phyloP scores from a whole-genome alignment of 2,329 filamentous ascomycete genomes.

The Tolypocladium sp. region DNA sequence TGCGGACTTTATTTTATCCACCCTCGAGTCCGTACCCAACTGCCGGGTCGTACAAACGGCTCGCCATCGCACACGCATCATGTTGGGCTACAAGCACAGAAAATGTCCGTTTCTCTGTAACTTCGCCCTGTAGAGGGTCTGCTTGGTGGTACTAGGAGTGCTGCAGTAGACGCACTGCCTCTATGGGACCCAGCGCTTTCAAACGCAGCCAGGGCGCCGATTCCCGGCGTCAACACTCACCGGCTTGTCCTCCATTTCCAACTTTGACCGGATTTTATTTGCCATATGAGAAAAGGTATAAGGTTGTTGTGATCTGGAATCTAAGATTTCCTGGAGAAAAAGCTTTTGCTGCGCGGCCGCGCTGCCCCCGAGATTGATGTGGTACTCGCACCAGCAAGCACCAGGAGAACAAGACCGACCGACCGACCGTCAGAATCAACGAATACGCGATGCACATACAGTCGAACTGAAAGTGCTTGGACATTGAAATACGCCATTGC shows the following conservation, averaged over 20 bases:
- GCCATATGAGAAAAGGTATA: too few relatives aligned
- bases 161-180: not conserved
- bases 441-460: too few relatives aligned
- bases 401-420: too few relatives aligned
- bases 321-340: too few relatives aligned
- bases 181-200: not conserved
- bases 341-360: too few relatives aligned
- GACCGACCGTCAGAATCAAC: too few relatives aligned
- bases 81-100: not conserved
- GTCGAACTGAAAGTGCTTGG: too few relatives aligned
- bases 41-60: not conserved
- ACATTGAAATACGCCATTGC: too few relatives aligned
- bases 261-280: not conserved
- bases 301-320: too few relatives aligned
- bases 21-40: not conserved
- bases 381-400: too few relatives aligned
- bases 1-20: not conserved
- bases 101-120: rapidly evolving
- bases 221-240: not conserved
- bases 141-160: not conserved
- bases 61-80: not conserved
- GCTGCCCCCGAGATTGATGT: too few relatives aligned
- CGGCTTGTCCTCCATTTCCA: not conserved
- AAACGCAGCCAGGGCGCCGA: not conserved
- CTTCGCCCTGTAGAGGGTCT: rapidly evolving